Evolutionary conservation across 2,329 filamentous ascomycete species (phyloP).

Genomic region (Arthrobotrys megalospora): DNA sequence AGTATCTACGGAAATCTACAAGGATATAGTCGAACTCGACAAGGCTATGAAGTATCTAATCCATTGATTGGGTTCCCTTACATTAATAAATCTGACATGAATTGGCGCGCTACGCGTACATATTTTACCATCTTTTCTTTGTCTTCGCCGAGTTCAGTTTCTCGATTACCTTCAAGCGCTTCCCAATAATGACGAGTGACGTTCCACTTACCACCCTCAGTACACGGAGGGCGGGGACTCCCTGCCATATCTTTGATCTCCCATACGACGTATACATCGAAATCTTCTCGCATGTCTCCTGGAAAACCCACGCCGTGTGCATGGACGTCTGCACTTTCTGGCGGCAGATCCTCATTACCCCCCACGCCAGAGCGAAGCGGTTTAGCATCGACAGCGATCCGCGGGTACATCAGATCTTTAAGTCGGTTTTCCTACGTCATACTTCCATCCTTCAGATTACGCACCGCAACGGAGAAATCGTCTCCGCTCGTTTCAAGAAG

Average conservation of each 20-base stretch:
- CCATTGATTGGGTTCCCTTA: not conserved
- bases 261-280: constrained; percentile 37
- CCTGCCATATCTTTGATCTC: constrained; percentile 2
- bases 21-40: not conserved
- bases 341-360: constrained; percentile 10
- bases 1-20: constrained; percentile 11
- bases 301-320: constrained; percentile 36
- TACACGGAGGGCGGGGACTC: not conserved
- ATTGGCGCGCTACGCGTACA: constrained; percentile 10
- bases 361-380: constrained; percentile 5
- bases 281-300: constrained; percentile 35
- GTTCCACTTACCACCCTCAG: not conserved
- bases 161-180: not conserved
- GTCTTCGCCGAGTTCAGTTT: not conserved
- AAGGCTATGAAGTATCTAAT: not conserved
- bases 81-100: not conserved
- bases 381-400: constrained; percentile 7
- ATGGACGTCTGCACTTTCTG: constrained; percentile 40
- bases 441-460: constrained; percentile 10
- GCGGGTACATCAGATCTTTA: constrained; percentile 32
- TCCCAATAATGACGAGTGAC: constrained; percentile 2
- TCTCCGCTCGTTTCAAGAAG: constrained; percentile 8
- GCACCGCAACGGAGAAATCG: not conserved
- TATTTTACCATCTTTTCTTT: not conserved
- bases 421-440: constrained; percentile 5